phyloP scores from a whole-genome alignment of 495 filamentous ascomycete species.

The Cairneyella variabilis region DNA sequence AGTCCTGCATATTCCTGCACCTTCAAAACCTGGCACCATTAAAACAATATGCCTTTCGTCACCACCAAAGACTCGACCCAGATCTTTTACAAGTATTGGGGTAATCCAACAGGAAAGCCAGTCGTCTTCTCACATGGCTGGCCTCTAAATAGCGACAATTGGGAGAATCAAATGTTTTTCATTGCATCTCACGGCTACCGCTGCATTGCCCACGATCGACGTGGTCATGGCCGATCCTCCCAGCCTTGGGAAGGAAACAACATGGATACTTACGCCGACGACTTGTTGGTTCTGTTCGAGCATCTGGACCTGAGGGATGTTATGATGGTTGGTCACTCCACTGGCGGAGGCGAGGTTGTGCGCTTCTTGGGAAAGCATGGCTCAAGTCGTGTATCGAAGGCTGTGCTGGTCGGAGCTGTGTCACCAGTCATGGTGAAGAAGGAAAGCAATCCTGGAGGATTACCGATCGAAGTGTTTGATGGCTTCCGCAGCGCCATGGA shows the following conservation, averaged over 20 bases:
- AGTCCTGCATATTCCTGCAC: too few species aligned
- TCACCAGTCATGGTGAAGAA: conserved; percentile 36
- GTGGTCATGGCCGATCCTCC: conserved; percentile 38
- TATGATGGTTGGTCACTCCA: conserved; percentile 38
- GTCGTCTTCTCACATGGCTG: conserved; percentile 39
- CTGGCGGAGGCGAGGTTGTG: conserved; percentile 39
- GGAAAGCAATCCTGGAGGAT: conserved; percentile 30
- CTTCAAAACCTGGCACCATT: too few species aligned
- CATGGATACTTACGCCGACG: conserved; percentile 36
- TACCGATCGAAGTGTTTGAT: conserved; percentile 34
- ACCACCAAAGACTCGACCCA: conserved; percentile 31
- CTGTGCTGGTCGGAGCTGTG: conserved; percentile 35
- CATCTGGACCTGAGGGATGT: conserved; percentile 32
- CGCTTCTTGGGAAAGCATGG: conserved; percentile 34
- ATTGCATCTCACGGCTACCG: conserved; percentile 35
- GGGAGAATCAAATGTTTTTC: conserved; percentile 39
- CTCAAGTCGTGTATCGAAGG: conserved; percentile 33
- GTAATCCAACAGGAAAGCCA: conserved; percentile 27
- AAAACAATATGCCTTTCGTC: conserved; percentile 28
- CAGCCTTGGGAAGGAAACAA: conserved; percentile 40
- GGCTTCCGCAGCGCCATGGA: conserved; percentile 33
- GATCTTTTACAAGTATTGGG: conserved; percentile 42
- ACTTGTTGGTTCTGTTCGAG: conserved; percentile 34
- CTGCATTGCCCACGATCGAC: conserved; percentile 39
- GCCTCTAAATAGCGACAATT: conserved; percentile 40